Conservation (phyloP, 2,329 filamentous ascomycete genomes). For the Xylaria sp. region DNA sequence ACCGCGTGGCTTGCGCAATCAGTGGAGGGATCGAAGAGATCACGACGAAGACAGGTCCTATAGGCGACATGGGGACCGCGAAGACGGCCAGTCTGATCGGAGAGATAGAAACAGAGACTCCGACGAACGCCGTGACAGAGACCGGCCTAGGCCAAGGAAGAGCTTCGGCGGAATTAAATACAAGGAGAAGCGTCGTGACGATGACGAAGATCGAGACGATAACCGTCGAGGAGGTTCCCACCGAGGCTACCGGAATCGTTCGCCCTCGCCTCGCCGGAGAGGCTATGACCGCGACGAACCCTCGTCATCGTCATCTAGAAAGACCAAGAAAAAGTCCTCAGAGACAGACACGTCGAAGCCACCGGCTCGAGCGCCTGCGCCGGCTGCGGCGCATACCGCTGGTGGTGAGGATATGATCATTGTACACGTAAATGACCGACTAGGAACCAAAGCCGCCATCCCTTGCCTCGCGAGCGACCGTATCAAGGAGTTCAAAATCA, state of each 20-base stretch:
- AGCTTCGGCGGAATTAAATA: conserved; percentile 65
- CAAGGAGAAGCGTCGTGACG: conserved; percentile 65
- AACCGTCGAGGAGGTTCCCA: conserved; percentile 57
- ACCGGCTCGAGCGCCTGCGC: conserved; percentile 47
- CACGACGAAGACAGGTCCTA: conserved; percentile 28
- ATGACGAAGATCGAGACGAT: conserved; percentile 59
- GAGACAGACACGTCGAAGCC: conserved; percentile 50
- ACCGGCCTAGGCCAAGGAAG: conserved; percentile 48
- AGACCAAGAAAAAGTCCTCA: conserved; percentile 49
- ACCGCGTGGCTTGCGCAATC: conserved; percentile 29
- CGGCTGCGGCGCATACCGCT: conserved; percentile 45
- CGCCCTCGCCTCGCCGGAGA: conserved; percentile 52
- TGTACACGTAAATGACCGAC: conserved; percentile 92
- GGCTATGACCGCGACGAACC: conserved; percentile 53
- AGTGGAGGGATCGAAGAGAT: conserved; percentile 22
- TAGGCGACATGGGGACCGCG: conserved; percentile 20
- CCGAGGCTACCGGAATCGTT: conserved; percentile 63
- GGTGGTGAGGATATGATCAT: conserved; percentile 85
- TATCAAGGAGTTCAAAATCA: conserved; percentile 87
- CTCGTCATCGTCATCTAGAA: conserved; percentile 43
- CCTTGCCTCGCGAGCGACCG: conserved; percentile 88
- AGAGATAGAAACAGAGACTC: conserved; percentile 34
- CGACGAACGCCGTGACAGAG: conserved; percentile 34
- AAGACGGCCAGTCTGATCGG: conserved; percentile 31
- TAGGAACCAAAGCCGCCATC: conserved; percentile 94